phyloP scores from a whole-genome alignment of 495 filamentous ascomycete genomes.

The Elasticomyces elasticus region DNA sequence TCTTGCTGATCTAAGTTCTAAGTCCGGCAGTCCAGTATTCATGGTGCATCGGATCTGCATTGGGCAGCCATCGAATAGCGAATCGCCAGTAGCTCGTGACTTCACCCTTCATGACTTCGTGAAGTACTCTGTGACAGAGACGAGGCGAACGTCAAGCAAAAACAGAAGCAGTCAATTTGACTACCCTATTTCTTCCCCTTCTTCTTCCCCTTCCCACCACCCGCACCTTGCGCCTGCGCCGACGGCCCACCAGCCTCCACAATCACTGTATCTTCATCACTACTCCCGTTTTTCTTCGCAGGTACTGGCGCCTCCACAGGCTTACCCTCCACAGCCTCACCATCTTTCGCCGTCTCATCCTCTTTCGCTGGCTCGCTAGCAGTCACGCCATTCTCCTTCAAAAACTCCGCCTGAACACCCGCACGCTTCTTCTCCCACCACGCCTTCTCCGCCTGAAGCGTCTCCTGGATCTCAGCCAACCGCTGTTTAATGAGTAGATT shows the following conservation, averaged over 20 bases:
- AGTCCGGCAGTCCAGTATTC: too few relatives aligned
- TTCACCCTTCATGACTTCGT: too few relatives aligned
- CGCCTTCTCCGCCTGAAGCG: slow-evolving; percentile 59
- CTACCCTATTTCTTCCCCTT: slow-evolving; percentile 58
- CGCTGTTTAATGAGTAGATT: slow-evolving; percentile 53
- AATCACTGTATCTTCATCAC: slow-evolving; percentile 78
- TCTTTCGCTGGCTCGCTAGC: neutral
- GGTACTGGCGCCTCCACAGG: slow-evolving; percentile 15
- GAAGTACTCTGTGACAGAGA: too few relatives aligned
- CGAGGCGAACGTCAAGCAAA: too few relatives aligned
- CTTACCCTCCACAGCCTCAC: slow-evolving; percentile 20
- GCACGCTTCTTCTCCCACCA: slow-evolving; percentile 86
- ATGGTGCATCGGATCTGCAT: too few relatives aligned
- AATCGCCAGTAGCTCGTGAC: too few relatives aligned
- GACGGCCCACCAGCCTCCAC: slow-evolving; percentile 64
- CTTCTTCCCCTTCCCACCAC: slow-evolving; percentile 56
- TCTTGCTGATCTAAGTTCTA: too few relatives aligned
- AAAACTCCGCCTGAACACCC: slow-evolving; percentile 62
- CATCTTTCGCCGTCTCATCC: neutral
- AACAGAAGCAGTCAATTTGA: neutral
- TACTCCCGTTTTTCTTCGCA: slow-evolving; percentile 32
- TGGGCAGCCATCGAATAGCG: too few relatives aligned
- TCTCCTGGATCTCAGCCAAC: slow-evolving; percentile 54
- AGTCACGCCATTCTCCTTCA: slow-evolving; percentile 65
- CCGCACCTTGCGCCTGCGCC: slow-evolving; percentile 31